phyloP scores from a whole-genome alignment of 192 early-diverging fungal species.

The Coemansia biformis region DNA sequence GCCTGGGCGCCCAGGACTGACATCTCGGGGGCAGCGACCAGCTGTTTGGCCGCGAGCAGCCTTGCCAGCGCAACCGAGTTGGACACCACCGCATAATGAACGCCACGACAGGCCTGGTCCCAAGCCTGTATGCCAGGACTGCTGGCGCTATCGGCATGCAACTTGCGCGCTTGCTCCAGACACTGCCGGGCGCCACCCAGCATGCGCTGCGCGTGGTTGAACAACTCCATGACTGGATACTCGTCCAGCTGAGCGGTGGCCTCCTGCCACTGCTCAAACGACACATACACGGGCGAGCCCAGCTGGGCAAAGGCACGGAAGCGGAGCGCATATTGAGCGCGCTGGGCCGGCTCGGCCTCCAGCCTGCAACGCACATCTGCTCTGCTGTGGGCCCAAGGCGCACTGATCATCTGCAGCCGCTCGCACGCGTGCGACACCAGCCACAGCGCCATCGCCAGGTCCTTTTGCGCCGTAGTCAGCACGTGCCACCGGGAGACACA shows the following conservation, averaged over 20 bases:
- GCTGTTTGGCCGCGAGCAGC: background rate
- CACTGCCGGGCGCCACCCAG: background rate
- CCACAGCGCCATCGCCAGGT: slow-evolving; percentile 34
- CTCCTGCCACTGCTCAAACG: slow-evolving; percentile 19
- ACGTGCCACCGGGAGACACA: slow-evolving; percentile 15
- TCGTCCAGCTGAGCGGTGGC: slow-evolving; percentile 27
- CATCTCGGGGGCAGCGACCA: slow-evolving; percentile 4
- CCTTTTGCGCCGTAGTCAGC: slow-evolving; percentile 14
- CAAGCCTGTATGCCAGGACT: slow-evolving; percentile 2
- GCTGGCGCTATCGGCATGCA: background rate
- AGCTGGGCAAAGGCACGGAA: slow-evolving; percentile 33
- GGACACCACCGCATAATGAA: slow-evolving; percentile 20
- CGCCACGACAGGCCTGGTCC: background rate
- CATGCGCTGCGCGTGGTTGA: slow-evolving; percentile 13
- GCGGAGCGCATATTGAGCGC: slow-evolving; percentile 24
- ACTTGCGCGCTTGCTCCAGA: background rate
- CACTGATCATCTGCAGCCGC: slow-evolving; percentile 15
- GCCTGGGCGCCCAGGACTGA: slow-evolving; percentile 15
- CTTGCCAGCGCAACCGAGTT: slow-evolving; percentile 22
- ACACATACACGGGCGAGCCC: slow-evolving; percentile 29
- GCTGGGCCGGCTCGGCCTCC: slow-evolving; percentile 11
- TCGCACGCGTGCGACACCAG: slow-evolving; percentile 27
- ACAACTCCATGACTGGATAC: slow-evolving; percentile 18
- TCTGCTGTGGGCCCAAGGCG: slow-evolving; percentile 18
- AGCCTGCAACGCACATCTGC: background rate